Percentiles rank a stretch among this genome's conserved stretches.
Evolutionary conservation across 352 stramenopile species (phyloP).

Genomic region (Phytopythium litorale): DNA sequence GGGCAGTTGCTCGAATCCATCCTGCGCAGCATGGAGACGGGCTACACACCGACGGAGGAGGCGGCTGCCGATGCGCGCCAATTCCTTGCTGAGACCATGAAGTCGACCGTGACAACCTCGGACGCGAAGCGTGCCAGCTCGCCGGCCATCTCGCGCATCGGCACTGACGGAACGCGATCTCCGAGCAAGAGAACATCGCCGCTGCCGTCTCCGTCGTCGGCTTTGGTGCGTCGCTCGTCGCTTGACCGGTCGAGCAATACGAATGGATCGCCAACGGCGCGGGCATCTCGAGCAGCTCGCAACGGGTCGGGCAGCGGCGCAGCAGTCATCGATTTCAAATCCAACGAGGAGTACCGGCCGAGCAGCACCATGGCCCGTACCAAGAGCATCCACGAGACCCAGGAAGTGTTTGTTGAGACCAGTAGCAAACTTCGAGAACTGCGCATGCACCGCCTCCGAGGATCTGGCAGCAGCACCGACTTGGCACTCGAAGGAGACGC

Average conservation of each 20-base stretch:
- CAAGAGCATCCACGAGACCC: constrained; percentile 51
- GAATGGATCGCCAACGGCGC: neutral
- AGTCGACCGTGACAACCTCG: constrained; percentile 4
- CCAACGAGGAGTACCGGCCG: constrained; percentile 6
- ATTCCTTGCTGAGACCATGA: constrained; percentile 52
- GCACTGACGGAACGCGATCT: neutral
- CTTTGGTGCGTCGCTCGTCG: neutral
- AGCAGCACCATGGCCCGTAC: constrained; percentile 14
- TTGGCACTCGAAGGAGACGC: constrained; percentile 3
- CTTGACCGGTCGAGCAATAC: neutral
- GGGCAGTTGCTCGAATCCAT: constrained; percentile 58
- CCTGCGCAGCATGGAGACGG: constrained; percentile 66
- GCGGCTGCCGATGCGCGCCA: constrained; percentile 50
- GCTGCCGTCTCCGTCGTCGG: constrained; percentile 1
- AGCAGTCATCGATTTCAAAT: constrained; percentile 11
- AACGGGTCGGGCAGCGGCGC: neutral
- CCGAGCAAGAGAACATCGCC: neutral
- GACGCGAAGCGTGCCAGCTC: neutral
- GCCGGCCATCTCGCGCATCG: neutral
- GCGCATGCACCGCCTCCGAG: constrained; percentile 5
- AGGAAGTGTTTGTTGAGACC: constrained; percentile 49
- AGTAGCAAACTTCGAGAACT: constrained; percentile 7
- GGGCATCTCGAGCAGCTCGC: neutral
- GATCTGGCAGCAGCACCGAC: constrained; percentile 4
- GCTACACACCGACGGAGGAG: constrained; percentile 38